phyloP scores from a whole-genome alignment of 768 basidiomycete genomes.

The Auricularia sp. region DNA sequence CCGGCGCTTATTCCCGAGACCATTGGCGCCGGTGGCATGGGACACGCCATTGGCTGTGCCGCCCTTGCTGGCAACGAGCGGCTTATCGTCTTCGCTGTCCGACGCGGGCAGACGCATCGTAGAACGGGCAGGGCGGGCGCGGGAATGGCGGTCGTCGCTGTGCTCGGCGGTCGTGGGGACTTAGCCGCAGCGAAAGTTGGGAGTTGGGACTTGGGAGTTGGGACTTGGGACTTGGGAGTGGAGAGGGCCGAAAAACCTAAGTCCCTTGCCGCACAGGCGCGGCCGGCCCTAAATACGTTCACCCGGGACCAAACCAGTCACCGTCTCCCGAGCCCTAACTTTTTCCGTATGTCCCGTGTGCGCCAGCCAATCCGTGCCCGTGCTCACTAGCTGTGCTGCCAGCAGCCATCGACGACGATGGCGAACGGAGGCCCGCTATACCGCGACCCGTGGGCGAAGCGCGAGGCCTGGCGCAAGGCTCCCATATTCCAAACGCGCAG shows the following conservation, averaged over 20 bases:
- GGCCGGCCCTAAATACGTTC: slow-evolving; percentile 10
- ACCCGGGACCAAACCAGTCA: background rate
- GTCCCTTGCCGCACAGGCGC: background rate
- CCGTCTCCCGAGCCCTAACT: background rate
- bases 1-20: slow-evolving; percentile 1
- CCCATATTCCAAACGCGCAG: slow-evolving; percentile 78
- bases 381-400: background rate
- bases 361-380: background rate
- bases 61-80: slow-evolving; percentile 27
- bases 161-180: background rate
- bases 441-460: slow-evolving; percentile 90
- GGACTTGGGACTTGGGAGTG: slow-evolving; percentile 2
- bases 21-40: background rate
- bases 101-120: slow-evolving; percentile 9
- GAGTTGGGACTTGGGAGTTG: slow-evolving; percentile 4
- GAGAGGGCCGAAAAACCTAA: background rate
- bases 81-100: slow-evolving; percentile 40
- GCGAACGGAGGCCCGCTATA: slow-evolving; percentile 50
- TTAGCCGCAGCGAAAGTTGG: background rate
- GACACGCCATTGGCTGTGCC: background rate
- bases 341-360: background rate
- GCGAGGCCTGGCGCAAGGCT: slow-evolving; percentile 86
- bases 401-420: background rate
- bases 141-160: slow-evolving; percentile 17
- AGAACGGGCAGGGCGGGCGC: slow-evolving; percentile 14